Base-by-base conservation (phyloP, 306 rosid species). In the Fagus crenata region DNA sequence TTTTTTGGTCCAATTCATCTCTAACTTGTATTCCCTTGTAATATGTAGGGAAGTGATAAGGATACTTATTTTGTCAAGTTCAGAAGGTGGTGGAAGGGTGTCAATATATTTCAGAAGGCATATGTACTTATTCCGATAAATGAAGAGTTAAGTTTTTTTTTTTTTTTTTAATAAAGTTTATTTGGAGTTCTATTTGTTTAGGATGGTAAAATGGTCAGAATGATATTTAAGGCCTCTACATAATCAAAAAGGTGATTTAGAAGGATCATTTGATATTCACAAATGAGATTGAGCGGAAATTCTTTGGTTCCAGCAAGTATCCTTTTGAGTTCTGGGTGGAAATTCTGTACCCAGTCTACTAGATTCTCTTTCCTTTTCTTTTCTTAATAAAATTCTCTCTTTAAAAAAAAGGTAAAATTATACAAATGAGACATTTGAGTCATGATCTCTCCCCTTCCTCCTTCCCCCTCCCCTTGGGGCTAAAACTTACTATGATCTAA, bases 51-150 rank as follows among this genome's bases (percentile, higher is more conserved):
- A 71, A 84, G 77, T 72, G 87, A 84, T 81, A 86, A 80, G 73
- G 90, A 84, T 69, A 59, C 77, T 6, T 81, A 79, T 82, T 94
- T 88, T 85, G 74, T 73, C 77, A 95, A 88, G 92, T 89, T 95
- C 80, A 88, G 97, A 86, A 90, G 97, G 81, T 95, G 98, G 98
- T 95, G 98, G 98, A 95, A 89, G 78, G 97, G 98, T 78, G 91
- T 92, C 67, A 87, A 89, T 86, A 84, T 95, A 81, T 95, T 95
- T 83, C 86, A 92, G 86, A 95, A 95, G 89, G 91, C 96, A 15
- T 95, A 92, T 68, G 74, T 95, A 76, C 90, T 95, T 79, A 88
- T 95, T 86, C 97, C 98, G 2, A 88, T 95, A 51, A 89, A 92
- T 18, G 92, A 92, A 85, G 90, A 86, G 98, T 95, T 86, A 90